These are phyloP conservation scores for Naganishia cerealis DNA, from an alignment of 1,284 basidiomycete genomes.

Conservation along the genomic window DNA sequence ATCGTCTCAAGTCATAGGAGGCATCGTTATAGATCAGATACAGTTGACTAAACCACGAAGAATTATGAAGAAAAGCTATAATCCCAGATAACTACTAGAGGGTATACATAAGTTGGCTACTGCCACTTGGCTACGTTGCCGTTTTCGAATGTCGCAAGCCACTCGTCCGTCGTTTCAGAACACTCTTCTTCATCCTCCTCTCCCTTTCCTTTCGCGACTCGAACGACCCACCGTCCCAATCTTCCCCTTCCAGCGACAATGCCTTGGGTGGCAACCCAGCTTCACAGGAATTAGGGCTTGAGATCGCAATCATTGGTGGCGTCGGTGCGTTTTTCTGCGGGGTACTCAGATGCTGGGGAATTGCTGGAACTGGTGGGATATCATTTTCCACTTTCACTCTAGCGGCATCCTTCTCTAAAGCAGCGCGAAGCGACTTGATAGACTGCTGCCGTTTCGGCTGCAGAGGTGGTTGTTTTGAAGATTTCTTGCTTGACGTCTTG, in stretches of 20 bases:
- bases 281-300: slow-evolving; percentile 49
- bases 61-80: slow-evolving; percentile 14
- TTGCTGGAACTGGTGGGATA: slow-evolving; percentile 44
- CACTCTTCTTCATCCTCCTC: slow-evolving; percentile 23
- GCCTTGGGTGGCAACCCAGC: slow-evolving; percentile 47
- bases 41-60: slow-evolving; percentile 11
- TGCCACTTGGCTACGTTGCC: slow-evolving; percentile 9
- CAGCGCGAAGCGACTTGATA: slow-evolving; percentile 50
- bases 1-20: background rate
- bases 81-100: slow-evolving; percentile 2
- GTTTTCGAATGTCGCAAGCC: slow-evolving; percentile 23
- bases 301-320: slow-evolving; percentile 47
- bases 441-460: slow-evolving; percentile 39
- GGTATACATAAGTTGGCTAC: background rate
- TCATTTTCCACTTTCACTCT: slow-evolving; percentile 36
- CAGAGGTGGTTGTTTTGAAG: background rate
- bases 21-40: slow-evolving; percentile 22
- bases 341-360: slow-evolving; percentile 30
- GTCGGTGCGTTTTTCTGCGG: slow-evolving; percentile 29
- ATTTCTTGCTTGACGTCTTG: slow-evolving; percentile 30
- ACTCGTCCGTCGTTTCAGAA: slow-evolving; percentile 11
- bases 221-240: slow-evolving; percentile 44
- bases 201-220: slow-evolving; percentile 31
- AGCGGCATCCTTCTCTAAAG: slow-evolving; percentile 37
- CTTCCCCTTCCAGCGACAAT: slow-evolving; percentile 50